A percentile compares a stretch with the other conserved stretches of the same genome.
phyloP scores from a whole-genome alignment of 768 basidiomycete genomes.

The Amanita brunnescens region DNA sequence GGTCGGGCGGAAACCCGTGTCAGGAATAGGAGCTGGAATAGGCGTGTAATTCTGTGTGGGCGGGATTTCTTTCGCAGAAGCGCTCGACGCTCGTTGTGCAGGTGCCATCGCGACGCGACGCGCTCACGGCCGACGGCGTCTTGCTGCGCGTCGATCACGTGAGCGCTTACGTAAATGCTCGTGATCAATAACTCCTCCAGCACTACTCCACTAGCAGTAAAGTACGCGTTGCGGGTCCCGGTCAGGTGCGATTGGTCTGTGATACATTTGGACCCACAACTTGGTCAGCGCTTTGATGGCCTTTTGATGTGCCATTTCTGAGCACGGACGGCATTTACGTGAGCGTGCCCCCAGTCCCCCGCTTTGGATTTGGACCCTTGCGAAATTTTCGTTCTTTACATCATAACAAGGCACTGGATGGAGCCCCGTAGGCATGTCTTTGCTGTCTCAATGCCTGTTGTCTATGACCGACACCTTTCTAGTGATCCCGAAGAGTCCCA shows the following conservation, averaged over 20 bases:
- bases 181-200: background rate
- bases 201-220: no score
- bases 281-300: background rate
- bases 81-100: background rate
- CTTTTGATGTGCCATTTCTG: background rate
- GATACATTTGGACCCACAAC: background rate
- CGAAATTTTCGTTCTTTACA: background rate
- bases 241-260: no score
- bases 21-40: slow-evolving; percentile 43
- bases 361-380: background rate
- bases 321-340: background rate
- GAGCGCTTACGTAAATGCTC: slow-evolving; percentile 1
- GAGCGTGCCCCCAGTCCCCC: background rate
- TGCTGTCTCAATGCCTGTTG: slow-evolving; percentile 1
- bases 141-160: background rate
- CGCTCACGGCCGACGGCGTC: background rate
- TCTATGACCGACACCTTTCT: slow-evolving; percentile 6
- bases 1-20: slow-evolving; percentile 25
- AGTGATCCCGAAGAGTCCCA: slow-evolving; percentile 45
- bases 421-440: slow-evolving; percentile 5
- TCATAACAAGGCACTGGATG: background rate
- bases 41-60: slow-evolving; percentile 26
- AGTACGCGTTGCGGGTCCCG: no score
- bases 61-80: background rate
- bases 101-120: background rate